These are phyloP conservation scores for Pneumocystis canis DNA, from an alignment of 1,139 yeast species.

Conservation along the genomic window DNA sequence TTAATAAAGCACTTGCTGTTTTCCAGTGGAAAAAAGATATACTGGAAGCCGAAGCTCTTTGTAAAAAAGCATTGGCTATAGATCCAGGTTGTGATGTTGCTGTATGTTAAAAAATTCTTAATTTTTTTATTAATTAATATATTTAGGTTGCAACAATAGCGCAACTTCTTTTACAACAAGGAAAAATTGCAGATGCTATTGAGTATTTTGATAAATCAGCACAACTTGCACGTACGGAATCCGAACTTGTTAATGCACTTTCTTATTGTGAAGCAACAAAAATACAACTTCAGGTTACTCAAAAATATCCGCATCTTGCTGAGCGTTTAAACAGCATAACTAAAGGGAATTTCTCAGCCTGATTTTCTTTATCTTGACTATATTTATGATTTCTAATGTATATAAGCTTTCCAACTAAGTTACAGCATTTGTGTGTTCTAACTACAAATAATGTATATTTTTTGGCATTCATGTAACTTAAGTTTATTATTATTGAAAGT, in stretches of 20 bases:
- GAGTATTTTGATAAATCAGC: slow-evolving; percentile 69
- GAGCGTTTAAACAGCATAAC: not conserved
- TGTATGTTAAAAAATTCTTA: not conserved
- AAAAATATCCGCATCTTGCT: slow-evolving; percentile 1
- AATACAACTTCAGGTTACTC: slow-evolving; percentile 1
- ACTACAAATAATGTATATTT: not conserved
- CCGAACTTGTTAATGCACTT: slow-evolving; percentile 82
- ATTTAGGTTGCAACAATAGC: slow-evolving; percentile 82
- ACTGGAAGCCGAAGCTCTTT: slow-evolving; percentile 49
- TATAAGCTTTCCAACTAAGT: not conserved
- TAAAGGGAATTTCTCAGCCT: not conserved
- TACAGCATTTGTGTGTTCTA: not conserved
- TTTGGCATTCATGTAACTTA: not conserved
- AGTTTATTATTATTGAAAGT: too few relatives aligned
- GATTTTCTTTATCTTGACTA: not conserved
- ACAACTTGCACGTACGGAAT: slow-evolving; percentile 63
- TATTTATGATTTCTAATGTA: not conserved
- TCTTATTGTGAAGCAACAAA: slow-evolving; percentile 52
- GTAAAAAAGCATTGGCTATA: slow-evolving; percentile 55
- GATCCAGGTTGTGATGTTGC: not conserved
- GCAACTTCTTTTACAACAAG: slow-evolving; percentile 74
- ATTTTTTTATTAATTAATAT: slow-evolving; percentile 66
- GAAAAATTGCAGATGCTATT: slow-evolving; percentile 70
- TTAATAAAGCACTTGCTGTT: slow-evolving; percentile 64
- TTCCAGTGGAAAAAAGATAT: slow-evolving; percentile 24